A percentile compares a stretch with the other conserved stretches of the same genome.
These are phyloP conservation scores for Penicillium simplicissimum DNA, from an alignment of 495 filamentous ascomycete genomes.

Conservation along the genomic window DNA sequence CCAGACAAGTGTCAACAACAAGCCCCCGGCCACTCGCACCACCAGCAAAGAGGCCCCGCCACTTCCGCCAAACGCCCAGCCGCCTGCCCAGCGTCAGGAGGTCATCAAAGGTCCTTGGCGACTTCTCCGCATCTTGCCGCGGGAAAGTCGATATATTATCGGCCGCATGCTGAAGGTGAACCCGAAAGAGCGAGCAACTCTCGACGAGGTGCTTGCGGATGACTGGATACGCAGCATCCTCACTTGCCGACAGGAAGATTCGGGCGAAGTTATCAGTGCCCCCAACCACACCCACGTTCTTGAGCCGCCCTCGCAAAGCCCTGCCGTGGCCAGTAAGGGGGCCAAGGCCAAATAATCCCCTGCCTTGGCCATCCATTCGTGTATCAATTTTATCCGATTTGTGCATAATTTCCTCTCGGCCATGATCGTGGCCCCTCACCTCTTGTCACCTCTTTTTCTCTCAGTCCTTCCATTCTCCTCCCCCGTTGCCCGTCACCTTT, in stretches of 20 bases:
- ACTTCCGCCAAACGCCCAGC: conserved; percentile 32
- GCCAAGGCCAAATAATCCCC: conserved; percentile 35
- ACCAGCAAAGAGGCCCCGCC: conserved; percentile 55
- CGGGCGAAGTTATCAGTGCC: conserved; percentile 54
- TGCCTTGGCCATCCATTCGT: conserved; percentile 12
- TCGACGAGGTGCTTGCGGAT: conserved; percentile 83
- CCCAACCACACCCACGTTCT: conserved; percentile 62
- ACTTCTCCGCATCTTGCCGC: conserved; percentile 83
- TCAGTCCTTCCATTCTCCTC: not conserved
- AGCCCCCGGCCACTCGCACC: conserved; percentile 33
- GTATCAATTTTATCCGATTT: conserved; percentile 14
- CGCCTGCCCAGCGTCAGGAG: conserved; percentile 56
- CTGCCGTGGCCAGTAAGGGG: conserved; percentile 46
- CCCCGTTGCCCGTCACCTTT: conserved; percentile 6
- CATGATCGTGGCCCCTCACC: not conserved
- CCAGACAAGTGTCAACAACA: conserved; percentile 25
- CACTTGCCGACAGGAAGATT: conserved; percentile 61
- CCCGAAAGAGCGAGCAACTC: conserved; percentile 77
- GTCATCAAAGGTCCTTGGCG: conserved; percentile 93
- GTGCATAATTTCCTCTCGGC: conserved; percentile 18
- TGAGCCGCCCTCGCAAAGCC: conserved; percentile 54
- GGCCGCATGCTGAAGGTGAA: conserved; percentile 90
- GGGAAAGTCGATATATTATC: conserved; percentile 88
- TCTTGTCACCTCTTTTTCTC: conserved; percentile 1
- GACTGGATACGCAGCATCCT: conserved; percentile 80